Evolutionary conservation across 2,329 filamentous ascomycete species (phyloP).

Genomic region (Thelonectria olida): DNA sequence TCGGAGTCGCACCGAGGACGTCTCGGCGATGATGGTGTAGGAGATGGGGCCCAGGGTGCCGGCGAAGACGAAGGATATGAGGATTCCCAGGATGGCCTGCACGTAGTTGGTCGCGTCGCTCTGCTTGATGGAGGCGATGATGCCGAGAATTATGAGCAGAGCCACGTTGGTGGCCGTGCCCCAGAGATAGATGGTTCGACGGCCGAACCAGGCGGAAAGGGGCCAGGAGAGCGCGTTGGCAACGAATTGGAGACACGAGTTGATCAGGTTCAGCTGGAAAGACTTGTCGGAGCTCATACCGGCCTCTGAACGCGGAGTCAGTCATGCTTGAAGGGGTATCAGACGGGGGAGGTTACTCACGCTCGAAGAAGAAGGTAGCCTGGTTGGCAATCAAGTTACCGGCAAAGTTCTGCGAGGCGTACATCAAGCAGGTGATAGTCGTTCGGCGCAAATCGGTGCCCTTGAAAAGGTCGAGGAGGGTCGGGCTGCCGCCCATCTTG

Average conservation of each 20-base stretch:
- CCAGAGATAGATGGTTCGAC: slow-evolving; percentile 70
- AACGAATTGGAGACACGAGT: slow-evolving; percentile 67
- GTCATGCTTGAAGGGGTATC: neutral
- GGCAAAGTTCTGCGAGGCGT: slow-evolving; percentile 66
- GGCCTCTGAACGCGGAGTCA: slow-evolving; percentile 58
- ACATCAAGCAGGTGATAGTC: slow-evolving; percentile 63
- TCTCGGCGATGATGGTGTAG: slow-evolving; percentile 73
- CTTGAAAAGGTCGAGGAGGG: slow-evolving; percentile 59
- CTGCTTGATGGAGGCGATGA: slow-evolving; percentile 60
- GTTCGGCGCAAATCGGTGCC: slow-evolving; percentile 63
- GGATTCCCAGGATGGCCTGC: slow-evolving; percentile 69
- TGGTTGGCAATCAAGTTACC: slow-evolving; percentile 69
- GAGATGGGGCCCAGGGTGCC: slow-evolving; percentile 69
- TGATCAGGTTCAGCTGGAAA: slow-evolving; percentile 70
- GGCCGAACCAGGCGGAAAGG: slow-evolving; percentile 68
- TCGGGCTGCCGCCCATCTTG: slow-evolving; percentile 50
- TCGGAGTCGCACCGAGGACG: slow-evolving; percentile 69
- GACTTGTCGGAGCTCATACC: slow-evolving; percentile 61
- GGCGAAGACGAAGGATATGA: slow-evolving; percentile 71
- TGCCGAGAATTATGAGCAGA: slow-evolving; percentile 65
- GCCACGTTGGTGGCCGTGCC: slow-evolving; percentile 61
- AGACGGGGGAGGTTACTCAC: slow-evolving; percentile 24
- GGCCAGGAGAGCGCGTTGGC: slow-evolving; percentile 73
- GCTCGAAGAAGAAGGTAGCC: slow-evolving; percentile 65
- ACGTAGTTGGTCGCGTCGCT: slow-evolving; percentile 57